phyloP scores from a whole-genome alignment of 2,329 filamentous ascomycete species.

The Tolypocladium inflatum region DNA sequence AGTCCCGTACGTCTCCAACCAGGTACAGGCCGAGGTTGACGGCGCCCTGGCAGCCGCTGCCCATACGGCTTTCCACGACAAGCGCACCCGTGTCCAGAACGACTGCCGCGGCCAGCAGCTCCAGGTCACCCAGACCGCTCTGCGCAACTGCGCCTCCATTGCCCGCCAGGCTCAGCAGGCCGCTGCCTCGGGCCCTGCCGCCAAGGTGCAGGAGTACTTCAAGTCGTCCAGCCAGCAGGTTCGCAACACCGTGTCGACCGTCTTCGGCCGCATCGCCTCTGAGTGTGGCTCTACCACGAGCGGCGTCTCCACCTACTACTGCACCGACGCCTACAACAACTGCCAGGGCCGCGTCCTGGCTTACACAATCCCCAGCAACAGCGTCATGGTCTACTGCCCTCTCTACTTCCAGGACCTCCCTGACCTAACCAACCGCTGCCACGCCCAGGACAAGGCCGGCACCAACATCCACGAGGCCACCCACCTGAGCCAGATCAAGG shows the following conservation, averaged over 20 bases:
- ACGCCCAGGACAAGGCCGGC: slow-evolving; percentile 55
- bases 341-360: slow-evolving; percentile 45
- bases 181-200: slow-evolving; percentile 36
- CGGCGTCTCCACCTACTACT: slow-evolving; percentile 45
- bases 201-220: slow-evolving; percentile 53
- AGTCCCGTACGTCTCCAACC: slow-evolving; percentile 49
- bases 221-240: slow-evolving; percentile 39
- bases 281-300: slow-evolving; percentile 43
- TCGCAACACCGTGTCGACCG: slow-evolving; percentile 39
- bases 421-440: slow-evolving; percentile 39
- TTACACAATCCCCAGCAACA: slow-evolving; percentile 46
- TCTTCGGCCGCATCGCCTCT: slow-evolving; percentile 38
- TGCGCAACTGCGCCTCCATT: slow-evolving; percentile 43
- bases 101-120: slow-evolving; percentile 43
- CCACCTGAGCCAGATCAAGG: slow-evolving; percentile 46
- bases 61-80: slow-evolving; percentile 35
- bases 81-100: slow-evolving; percentile 41
- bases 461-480: slow-evolving; percentile 59
- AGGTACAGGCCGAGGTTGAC: slow-evolving; percentile 46
- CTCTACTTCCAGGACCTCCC: slow-evolving; percentile 48
- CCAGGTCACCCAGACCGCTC: slow-evolving; percentile 35
- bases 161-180: slow-evolving; percentile 42
- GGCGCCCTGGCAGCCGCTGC: slow-evolving; percentile 42
- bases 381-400: slow-evolving; percentile 52
- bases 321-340: slow-evolving; percentile 44